Evolutionary conservation across 768 basidiomycete species (phyloP).

Genomic region (Russula sp.): DNA sequence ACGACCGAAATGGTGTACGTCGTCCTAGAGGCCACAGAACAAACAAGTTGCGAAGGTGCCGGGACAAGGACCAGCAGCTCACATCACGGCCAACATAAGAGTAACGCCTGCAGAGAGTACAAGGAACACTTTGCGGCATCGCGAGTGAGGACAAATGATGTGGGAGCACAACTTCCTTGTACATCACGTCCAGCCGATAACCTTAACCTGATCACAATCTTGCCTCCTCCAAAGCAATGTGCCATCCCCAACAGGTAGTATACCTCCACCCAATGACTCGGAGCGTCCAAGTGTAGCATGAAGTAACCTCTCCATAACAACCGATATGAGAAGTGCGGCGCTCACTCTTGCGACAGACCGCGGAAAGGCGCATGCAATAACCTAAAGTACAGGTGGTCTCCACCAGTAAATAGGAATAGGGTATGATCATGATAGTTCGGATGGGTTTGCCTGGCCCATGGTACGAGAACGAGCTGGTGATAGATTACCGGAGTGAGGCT

Average conservation of each 20-base stretch:
- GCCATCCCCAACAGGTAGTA: slow-evolving; percentile 30
- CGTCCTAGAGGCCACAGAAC: slow-evolving; percentile 49
- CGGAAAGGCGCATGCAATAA: slow-evolving; percentile 62
- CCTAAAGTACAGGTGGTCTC: slow-evolving; percentile 65
- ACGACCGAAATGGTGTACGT: slow-evolving; percentile 73
- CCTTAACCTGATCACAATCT: not conserved
- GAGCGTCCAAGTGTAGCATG: slow-evolving; percentile 52
- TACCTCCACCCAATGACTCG: slow-evolving; percentile 48
- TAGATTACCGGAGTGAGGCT: too few relatives aligned
- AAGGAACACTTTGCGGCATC: slow-evolving; percentile 70
- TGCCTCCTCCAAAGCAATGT: not conserved
- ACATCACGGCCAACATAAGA: slow-evolving; percentile 85
- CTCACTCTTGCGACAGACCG: slow-evolving; percentile 73
- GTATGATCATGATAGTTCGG: too few relatives aligned
- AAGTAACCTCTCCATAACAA: slow-evolving; percentile 68
- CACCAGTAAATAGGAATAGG: too few relatives aligned
- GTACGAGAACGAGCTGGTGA: not conserved
- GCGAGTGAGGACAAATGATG: slow-evolving; percentile 64
- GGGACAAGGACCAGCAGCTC: slow-evolving; percentile 34
- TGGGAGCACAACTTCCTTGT: slow-evolving; percentile 39
- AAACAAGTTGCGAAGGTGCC: slow-evolving; percentile 22
- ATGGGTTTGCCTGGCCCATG: not conserved
- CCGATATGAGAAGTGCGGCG: slow-evolving; percentile 64
- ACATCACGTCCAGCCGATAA: not conserved
- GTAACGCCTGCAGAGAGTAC: slow-evolving; percentile 58